Evolutionary conservation across 495 filamentous ascomycete genomes (phyloP), one percentile per base, ranked within the genome.

Genomic region (Sporormia fimetaria): DNA sequence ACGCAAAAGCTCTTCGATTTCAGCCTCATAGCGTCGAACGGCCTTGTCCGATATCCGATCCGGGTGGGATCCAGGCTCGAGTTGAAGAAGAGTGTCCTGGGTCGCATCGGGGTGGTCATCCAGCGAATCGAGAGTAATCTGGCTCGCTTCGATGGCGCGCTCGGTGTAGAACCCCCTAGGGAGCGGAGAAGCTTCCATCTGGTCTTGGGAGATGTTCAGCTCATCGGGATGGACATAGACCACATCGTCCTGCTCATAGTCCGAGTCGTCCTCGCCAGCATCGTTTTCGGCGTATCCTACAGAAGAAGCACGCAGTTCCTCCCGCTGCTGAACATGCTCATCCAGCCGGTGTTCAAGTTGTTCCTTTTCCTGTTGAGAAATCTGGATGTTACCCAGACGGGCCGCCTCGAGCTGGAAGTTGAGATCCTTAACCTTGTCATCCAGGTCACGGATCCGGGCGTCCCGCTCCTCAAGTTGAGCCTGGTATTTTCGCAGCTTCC

Each of bases 351-450:
- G 20, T 40, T 57, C 37, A 9, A 62, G 20, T 14, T 50, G 45
- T 16, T 23, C 27, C 3, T 48, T 37, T 15, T 47, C 38, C 8
- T 55, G 48, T 6, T 50, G 38, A n/a, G 48, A 27, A 23, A 45
- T 44, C 22, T 47, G 41, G 7, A 58, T 47, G 12, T 62, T 39
- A 26, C 60, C 57, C 21, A 45, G 30, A 21, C 54, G 35, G 18
- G 52, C 40, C 11, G 56, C 45, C 41, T 62, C 56, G 3, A 40
- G 14, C 29, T 61, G 50, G 20, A 57, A 37, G 36, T 61, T 47
- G 2, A 53, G 38, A 7, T 40, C 31, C 23, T 24, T 39, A n/a
- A n/a, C n/a, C n/a, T n/a, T n/a, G n/a, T n/a, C n/a, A n/a, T n/a
- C n/a, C 11, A 59, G 28, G 33, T 61, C 43, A 8, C 48, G 34